phyloP scores from a whole-genome alignment of 2,329 filamentous ascomycete species.

The Hypoxylon sp. region DNA sequence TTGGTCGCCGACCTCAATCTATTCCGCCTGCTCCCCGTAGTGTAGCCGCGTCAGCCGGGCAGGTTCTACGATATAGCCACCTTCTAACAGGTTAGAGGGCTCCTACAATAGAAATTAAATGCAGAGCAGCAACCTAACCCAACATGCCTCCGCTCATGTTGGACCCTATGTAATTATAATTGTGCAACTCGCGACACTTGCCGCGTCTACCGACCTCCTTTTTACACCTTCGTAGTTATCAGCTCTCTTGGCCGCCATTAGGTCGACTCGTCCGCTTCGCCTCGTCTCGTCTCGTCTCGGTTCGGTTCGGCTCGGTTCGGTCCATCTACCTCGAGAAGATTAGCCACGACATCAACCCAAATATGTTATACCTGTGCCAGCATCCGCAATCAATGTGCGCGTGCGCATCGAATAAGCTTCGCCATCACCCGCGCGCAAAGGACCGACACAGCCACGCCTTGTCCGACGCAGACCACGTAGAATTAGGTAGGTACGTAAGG shows the following conservation, averaged over 20 bases:
- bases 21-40: neutral
- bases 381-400: constrained; percentile 5
- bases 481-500: constrained; percentile 9
- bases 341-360: neutral
- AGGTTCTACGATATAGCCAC: neutral
- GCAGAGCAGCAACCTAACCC: neutral
- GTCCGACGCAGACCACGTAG: constrained; percentile 24
- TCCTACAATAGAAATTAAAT: neutral
- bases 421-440: constrained; percentile 37
- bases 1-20: constrained; percentile 10
- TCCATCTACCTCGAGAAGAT: neutral
- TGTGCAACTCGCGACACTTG: constrained; percentile 9
- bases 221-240: neutral
- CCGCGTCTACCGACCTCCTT: constrained; percentile 3
- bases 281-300: neutral
- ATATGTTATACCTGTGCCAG: neutral
- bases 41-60: neutral
- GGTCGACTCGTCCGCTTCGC: neutral
- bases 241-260: neutral
- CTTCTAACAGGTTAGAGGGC: neutral
- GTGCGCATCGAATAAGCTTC: constrained; percentile 36
- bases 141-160: neutral
- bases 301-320: neutral
- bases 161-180: neutral
- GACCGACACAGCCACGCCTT: constrained; percentile 20